These are phyloP conservation scores for Sphenostylis stenocarpa DNA, from an alignment of 306 rosid species.

Conservation along the genomic window DNA sequence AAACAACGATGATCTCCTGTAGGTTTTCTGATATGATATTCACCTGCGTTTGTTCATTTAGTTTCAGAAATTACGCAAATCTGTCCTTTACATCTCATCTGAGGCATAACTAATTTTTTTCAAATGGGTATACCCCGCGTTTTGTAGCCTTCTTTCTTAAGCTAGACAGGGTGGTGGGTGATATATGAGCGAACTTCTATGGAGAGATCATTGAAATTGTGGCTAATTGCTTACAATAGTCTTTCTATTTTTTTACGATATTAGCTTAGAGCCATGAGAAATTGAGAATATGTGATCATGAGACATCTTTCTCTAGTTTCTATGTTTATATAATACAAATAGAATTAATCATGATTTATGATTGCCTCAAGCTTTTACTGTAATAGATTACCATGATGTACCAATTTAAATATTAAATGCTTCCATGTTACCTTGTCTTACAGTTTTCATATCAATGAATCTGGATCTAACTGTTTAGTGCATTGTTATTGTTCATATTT, in stretches of 20 bases:
- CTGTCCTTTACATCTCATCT: not conserved
- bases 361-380: constrained; percentile 15
- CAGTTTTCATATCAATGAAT: constrained; percentile 9
- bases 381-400: not conserved
- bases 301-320: not conserved
- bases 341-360: not conserved
- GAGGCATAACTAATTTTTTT: not conserved
- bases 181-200: not conserved
- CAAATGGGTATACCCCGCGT: not conserved
- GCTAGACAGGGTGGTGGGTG: not conserved
- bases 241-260: not conserved
- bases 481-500: not conserved
- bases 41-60: not conserved
- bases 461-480: constrained; percentile 20
- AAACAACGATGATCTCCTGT: not conserved
- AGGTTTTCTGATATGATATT: constrained; percentile 4
- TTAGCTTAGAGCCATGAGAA: not conserved
- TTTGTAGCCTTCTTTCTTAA: constrained; percentile 6
- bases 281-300: not conserved
- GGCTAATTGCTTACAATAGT: not conserved
- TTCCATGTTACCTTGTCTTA: constrained; percentile 8
- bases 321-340: not conserved
- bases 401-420: constrained; percentile 20
- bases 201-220: constrained; percentile 3
- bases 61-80: not conserved